A percentile compares a stretch with the other conserved stretches of the same genome.
Evolutionary conservation across 139 green algal genomes (phyloP).

Genomic region (Ettlia oleoabundans): DNA sequence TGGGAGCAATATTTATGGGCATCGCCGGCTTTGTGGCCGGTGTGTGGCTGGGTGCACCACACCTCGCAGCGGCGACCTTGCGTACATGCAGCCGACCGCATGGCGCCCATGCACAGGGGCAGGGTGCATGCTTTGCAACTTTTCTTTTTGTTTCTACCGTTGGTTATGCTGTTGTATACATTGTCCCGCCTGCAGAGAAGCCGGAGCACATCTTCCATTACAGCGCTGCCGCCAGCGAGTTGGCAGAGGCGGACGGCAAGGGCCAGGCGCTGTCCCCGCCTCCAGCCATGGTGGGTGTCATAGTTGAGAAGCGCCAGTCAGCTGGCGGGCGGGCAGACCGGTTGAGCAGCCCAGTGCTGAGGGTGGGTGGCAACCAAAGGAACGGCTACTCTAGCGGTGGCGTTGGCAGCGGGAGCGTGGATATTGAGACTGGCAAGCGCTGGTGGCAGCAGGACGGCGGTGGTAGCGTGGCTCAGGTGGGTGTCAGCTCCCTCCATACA

Average conservation of each 20-base stretch:
- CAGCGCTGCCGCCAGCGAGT: slow-evolving; percentile 2
- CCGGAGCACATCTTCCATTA: slow-evolving; percentile 31
- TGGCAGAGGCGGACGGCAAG: neutral
- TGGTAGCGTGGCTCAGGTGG: neutral
- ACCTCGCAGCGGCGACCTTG: no score
- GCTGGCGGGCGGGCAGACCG: neutral
- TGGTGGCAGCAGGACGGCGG: slow-evolving; percentile 6
- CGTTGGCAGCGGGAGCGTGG: neutral
- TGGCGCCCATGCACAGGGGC: no score
- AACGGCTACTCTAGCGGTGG: neutral
- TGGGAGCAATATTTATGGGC: slow-evolving; percentile 50
- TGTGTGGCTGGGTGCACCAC: neutral
- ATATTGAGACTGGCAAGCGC: neutral
- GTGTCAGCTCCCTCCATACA: neutral
- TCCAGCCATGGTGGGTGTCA: neutral
- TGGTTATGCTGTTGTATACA: no score
- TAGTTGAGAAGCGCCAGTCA: slow-evolving; percentile 13
- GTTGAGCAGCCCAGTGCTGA: slow-evolving; percentile 23
- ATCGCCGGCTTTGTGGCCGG: slow-evolving; percentile 19
- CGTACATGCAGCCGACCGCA: no score
- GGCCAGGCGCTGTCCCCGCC: neutral
- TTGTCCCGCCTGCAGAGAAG: slow-evolving; percentile 23
- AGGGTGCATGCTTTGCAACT: no score
- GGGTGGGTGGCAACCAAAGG: neutral
- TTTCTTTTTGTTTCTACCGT: no score